A percentile compares a stretch with the other conserved stretches of the same genome.
phyloP scores from a whole-genome alignment of 2,329 filamentous ascomycete species.

The Aspergillus thermomutatus region DNA sequence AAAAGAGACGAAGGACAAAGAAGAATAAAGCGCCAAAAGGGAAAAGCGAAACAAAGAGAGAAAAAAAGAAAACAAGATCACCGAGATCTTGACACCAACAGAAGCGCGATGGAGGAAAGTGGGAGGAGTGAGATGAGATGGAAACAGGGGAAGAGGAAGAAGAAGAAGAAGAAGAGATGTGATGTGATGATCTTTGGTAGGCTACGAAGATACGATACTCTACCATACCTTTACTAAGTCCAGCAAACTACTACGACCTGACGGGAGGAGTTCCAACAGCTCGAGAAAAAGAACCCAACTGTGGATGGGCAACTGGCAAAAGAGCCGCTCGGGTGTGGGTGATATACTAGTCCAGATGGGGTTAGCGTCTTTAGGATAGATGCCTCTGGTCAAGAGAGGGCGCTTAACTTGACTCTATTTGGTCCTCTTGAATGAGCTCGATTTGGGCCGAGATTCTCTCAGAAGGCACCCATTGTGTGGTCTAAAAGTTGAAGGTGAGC shows the following conservation, averaged over 20 bases:
- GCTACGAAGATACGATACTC: neutral
- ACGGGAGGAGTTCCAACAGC: conserved; percentile 11
- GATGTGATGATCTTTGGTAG: neutral
- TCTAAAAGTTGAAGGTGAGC: neutral
- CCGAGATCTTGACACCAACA: neutral
- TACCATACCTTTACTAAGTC: neutral
- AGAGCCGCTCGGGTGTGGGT: conserved; percentile 26
- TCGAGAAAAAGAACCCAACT: conserved; percentile 21
- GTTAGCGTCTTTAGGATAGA: conserved; percentile 11
- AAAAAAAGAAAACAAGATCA: conserved; percentile 5
- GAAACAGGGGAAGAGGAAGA: conserved; percentile 16
- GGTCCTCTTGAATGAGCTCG: neutral
- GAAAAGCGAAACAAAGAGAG: conserved; percentile 15
- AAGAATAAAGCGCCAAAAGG: conserved; percentile 6
- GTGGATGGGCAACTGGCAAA: conserved; percentile 17
- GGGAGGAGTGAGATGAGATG: conserved; percentile 20
- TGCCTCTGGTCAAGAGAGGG: neutral
- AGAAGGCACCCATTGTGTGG: neutral
- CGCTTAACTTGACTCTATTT: conserved; percentile 3
- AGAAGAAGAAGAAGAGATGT: conserved; percentile 22
- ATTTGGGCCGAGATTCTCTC: neutral
- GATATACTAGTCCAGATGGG: conserved; percentile 15
- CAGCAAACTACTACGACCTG: conserved; percentile 19
- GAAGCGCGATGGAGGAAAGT: conserved; percentile 26
- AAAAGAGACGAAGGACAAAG: conserved; percentile 4